Evolutionary conservation across 2,329 filamentous ascomycete genomes (phyloP).

Genomic region (Aaosphaeria arxii): DNA sequence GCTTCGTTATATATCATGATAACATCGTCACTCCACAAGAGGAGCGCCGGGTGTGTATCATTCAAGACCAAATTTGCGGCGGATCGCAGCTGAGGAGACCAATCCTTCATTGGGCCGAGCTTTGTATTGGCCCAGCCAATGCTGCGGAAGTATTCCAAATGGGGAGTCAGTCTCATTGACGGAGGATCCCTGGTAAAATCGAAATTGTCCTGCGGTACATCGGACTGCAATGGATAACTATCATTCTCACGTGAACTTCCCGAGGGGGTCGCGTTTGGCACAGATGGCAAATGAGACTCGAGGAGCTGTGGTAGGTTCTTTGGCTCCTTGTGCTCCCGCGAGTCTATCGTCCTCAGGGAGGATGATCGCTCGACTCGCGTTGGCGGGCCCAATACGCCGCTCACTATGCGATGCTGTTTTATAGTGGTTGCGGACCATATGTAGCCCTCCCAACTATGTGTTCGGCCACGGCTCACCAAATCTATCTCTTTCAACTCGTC

Average conservation of each 20-base stretch:
- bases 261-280: not conserved
- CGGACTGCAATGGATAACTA: not conserved
- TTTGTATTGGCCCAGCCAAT: conserved; percentile 70
- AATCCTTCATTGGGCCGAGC: conserved; percentile 68
- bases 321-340: conserved; percentile 36
- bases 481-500: conserved; percentile 10
- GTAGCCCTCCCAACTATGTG: conserved; percentile 22
- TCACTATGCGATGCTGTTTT: conserved; percentile 24
- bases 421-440: conserved; percentile 25
- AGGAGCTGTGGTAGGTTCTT: conserved; percentile 42
- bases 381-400: conserved; percentile 12
- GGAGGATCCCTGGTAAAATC: conserved; percentile 8
- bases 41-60: conserved; percentile 52
- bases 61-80: conserved; percentile 75
- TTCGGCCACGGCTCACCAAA: conserved; percentile 6
- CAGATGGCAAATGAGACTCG: conserved; percentile 29
- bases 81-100: conserved; percentile 65
- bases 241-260: not conserved
- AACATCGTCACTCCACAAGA: conserved; percentile 49
- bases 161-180: conserved; percentile 51
- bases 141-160: conserved; percentile 67
- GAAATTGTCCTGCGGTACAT: not conserved
- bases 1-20: conserved; percentile 39
- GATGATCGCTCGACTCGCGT: not conserved
- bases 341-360: not conserved